Conservation (phyloP, 2,329 filamentous ascomycete species). For the Colletotrichum navitas region DNA sequence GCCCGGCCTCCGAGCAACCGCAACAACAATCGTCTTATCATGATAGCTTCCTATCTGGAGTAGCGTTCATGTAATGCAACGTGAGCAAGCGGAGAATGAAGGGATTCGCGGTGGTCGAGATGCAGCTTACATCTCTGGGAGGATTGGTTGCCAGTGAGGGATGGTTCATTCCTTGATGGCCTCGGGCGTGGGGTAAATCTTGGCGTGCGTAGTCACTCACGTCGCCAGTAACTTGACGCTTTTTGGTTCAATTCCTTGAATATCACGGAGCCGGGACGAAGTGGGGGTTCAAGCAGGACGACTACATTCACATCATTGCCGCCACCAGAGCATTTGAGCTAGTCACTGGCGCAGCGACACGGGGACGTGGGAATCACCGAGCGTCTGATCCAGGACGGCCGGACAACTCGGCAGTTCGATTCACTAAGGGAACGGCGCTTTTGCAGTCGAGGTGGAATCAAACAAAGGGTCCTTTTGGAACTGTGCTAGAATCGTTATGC, state of each 20-base stretch:
- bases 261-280: background rate
- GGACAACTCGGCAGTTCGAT: background rate
- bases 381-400: background rate
- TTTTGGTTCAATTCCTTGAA: no score
- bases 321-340: background rate
- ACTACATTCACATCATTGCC: background rate
- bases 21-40: constrained; percentile 1
- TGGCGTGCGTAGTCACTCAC: constrained; percentile 20
- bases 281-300: background rate
- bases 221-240: background rate
- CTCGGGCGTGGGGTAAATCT: constrained; percentile 24
- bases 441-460: background rate
- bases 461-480: background rate
- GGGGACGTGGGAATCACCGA: no score
- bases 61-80: constrained; percentile 30
- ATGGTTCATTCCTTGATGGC: constrained; percentile 3
- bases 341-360: background rate
- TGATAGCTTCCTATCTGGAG: constrained; percentile 28
- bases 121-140: background rate
- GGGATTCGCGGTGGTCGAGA: background rate
- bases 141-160: constrained; percentile 19
- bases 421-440: background rate
- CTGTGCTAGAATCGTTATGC: background rate
- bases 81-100: constrained; percentile 19
- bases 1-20: background rate